These are phyloP conservation scores for Leccinum disarticulatum DNA, from an alignment of 768 basidiomycete species.

Conservation along the genomic window DNA sequence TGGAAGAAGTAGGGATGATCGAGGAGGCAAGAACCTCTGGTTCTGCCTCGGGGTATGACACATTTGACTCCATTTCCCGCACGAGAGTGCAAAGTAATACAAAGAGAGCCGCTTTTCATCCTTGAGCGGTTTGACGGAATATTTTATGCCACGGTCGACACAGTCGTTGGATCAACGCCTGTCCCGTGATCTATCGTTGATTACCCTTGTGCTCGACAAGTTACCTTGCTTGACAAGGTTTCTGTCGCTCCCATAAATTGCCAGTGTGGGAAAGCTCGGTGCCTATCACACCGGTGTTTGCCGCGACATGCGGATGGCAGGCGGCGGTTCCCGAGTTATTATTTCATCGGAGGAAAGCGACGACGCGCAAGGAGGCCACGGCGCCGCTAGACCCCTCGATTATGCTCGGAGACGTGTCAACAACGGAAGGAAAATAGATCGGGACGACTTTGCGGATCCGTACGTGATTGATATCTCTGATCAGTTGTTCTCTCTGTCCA, in stretches of 20 bases:
- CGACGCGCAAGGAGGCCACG: conserved; percentile 1
- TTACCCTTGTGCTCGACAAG: background rate
- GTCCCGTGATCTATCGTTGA: conserved; percentile 23
- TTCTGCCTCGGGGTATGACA: conserved; percentile 17
- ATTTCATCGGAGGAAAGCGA: conserved; percentile 22
- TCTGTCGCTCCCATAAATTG: no score
- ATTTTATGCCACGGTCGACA: conserved; percentile 16
- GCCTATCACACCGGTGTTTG: no score
- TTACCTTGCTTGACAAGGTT: no score
- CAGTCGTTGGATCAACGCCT: conserved; percentile 14
- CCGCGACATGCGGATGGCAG: no score
- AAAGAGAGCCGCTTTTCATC: conserved; percentile 14
- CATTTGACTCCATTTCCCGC: conserved; percentile 4
- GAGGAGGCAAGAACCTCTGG: conserved; percentile 17
- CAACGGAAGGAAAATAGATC: conserved; percentile 27
- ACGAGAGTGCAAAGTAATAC: conserved; percentile 11
- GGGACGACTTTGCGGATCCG: conserved; percentile 21
- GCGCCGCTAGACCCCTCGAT: background rate
- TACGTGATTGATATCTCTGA: no score
- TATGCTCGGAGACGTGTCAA: conserved; percentile 9
- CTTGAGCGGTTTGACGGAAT: conserved; percentile 10
- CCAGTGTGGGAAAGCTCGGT: no score
- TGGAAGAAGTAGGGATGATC: conserved; percentile 36
- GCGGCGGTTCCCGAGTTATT: background rate
- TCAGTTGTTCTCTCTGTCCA: no score